Percentiles rank a stretch among this genome's conserved stretches.
phyloP scores from a whole-genome alignment of 176 grass and related monocot species.

The Bromus sterilis region DNA sequence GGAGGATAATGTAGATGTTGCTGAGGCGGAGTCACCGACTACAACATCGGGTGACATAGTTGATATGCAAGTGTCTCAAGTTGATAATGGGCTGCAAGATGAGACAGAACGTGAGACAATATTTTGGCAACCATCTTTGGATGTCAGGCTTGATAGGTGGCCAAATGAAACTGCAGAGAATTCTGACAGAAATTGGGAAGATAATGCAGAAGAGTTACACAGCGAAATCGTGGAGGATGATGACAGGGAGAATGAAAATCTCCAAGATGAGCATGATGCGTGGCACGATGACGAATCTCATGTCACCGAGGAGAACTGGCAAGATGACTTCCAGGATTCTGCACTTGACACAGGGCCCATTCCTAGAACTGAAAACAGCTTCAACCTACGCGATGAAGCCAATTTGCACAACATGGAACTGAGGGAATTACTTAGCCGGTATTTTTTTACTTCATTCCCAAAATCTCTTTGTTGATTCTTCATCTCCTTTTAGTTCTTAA shows the following conservation, averaged over 20 bases:
- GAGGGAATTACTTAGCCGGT: conserved; percentile 94
- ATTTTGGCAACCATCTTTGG: conserved; percentile 53
- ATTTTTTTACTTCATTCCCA: conserved; percentile 9
- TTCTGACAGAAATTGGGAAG: conserved; percentile 52
- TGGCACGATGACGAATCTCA: conserved; percentile 77
- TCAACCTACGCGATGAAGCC: conserved; percentile 84
- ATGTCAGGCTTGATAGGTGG: conserved; percentile 49
- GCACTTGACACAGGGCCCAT: conserved; percentile 42
- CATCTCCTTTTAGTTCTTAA: not conserved
- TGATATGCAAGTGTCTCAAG: conserved; percentile 39
- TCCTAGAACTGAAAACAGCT: conserved; percentile 56
- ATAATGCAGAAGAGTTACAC: conserved; percentile 42
- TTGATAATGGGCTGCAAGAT: conserved; percentile 25
- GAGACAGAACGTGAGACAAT: conserved; percentile 25
- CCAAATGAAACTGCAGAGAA: conserved; percentile 43
- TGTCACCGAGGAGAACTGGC: conserved; percentile 71
- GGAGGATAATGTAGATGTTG: conserved; percentile 13
- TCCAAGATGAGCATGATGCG: conserved; percentile 49
- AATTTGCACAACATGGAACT: conserved; percentile 98
- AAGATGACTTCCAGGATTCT: conserved; percentile 64
- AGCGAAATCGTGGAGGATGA: conserved; percentile 43
- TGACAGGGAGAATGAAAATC: conserved; percentile 37
- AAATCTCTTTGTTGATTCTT: conserved; percentile 6
- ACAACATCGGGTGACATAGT: conserved; percentile 8
- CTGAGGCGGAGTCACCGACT: conserved; percentile 4